phyloP scores from a whole-genome alignment of 202 grass and related monocot species.

The Carex arenaria region DNA sequence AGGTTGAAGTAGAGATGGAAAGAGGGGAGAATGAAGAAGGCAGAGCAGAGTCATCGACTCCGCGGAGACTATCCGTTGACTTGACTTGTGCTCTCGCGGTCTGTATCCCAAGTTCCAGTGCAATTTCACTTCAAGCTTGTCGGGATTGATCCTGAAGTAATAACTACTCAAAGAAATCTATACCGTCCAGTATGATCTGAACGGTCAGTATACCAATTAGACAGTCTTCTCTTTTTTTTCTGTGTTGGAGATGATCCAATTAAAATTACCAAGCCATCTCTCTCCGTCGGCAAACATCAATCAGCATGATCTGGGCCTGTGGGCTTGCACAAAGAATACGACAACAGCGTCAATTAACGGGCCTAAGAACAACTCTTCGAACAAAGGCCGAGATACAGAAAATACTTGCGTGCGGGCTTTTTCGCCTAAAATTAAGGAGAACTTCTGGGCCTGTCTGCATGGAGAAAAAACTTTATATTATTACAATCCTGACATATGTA shows the following conservation, averaged over 20 bases:
- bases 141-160: not conserved
- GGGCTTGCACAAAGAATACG: no score
- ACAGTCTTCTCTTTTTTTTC: not conserved
- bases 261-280: not conserved
- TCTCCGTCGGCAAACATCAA: not conserved
- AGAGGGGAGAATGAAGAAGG: not conserved
- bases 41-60: not conserved
- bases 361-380: no score
- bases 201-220: not conserved
- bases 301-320: not conserved
- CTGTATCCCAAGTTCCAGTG: no score
- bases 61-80: slow-evolving; percentile 10
- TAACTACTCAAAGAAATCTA: not conserved
- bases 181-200: not conserved
- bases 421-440: no score
- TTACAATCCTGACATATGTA: not conserved
- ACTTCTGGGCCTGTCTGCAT: no score
- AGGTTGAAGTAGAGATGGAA: not conserved
- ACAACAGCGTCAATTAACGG: no score
- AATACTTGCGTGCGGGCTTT: no score
- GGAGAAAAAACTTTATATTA: no score
- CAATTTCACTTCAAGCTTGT: not conserved
- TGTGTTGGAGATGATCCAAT: not conserved
- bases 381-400: no score
- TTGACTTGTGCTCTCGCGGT: not conserved